Conservation (phyloP, 1,284 basidiomycete genomes). For the Moniliophthora roreri region DNA sequence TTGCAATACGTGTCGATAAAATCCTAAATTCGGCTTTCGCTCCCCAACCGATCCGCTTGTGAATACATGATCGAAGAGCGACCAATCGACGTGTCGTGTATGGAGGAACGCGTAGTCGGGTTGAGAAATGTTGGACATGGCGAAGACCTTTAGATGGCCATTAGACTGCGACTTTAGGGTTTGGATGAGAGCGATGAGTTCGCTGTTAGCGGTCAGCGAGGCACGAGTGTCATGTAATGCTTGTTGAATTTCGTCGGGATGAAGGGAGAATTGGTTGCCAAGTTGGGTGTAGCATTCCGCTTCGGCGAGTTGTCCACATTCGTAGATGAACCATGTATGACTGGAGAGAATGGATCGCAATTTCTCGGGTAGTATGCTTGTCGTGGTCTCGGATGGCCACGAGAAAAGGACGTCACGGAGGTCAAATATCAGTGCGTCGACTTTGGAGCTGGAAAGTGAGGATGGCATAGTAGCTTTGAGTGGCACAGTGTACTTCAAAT, state of each 20-base stretch:
- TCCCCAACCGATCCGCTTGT: slow-evolving; percentile 47
- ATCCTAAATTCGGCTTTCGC: slow-evolving; percentile 54
- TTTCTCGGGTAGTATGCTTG: slow-evolving; percentile 40
- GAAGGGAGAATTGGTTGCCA: slow-evolving; percentile 39
- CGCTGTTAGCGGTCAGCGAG: slow-evolving; percentile 41
- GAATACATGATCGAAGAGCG: slow-evolving; percentile 51
- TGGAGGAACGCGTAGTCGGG: slow-evolving; percentile 49
- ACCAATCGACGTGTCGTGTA: slow-evolving; percentile 48
- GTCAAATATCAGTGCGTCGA: slow-evolving; percentile 46
- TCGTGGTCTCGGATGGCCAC: slow-evolving; percentile 50
- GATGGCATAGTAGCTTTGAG: neutral
- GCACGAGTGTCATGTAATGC: slow-evolving; percentile 47
- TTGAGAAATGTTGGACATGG: slow-evolving; percentile 59
- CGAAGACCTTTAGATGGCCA: slow-evolving; percentile 43
- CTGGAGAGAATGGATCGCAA: slow-evolving; percentile 46
- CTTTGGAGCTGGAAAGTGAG: slow-evolving; percentile 3
- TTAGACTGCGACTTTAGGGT: slow-evolving; percentile 39
- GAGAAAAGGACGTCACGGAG: slow-evolving; percentile 58
- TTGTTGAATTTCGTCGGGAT: slow-evolving; percentile 35
- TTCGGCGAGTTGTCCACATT: slow-evolving; percentile 47
- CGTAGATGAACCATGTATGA: slow-evolving; percentile 54
- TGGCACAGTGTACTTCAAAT: no score
- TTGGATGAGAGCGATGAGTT: slow-evolving; percentile 44
- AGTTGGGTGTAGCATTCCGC: slow-evolving; percentile 44
- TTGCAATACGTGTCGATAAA: slow-evolving; percentile 48